Evolutionary conservation across 2,329 filamentous ascomycete species (phyloP).

Genomic region (Rugonectria rugulosa): DNA sequence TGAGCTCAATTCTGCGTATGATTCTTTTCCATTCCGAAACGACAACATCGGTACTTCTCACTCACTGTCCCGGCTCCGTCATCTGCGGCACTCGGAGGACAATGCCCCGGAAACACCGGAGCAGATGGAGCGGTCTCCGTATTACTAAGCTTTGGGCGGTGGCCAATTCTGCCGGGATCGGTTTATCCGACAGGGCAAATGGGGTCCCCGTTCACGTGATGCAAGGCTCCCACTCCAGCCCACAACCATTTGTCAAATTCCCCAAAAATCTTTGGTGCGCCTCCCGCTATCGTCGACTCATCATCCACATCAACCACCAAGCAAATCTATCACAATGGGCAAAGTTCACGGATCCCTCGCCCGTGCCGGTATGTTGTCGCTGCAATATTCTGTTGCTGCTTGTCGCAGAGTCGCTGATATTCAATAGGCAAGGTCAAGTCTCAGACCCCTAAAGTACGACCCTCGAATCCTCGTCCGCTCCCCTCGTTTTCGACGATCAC

Average conservation of each 20-base stretch:
- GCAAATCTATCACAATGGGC: conserved; percentile 72
- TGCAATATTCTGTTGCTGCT: conserved; percentile 18
- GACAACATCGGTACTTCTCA: too few species aligned
- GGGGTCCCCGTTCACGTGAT: conserved; percentile 48
- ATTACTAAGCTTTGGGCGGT: neutral
- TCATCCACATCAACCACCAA: conserved; percentile 48
- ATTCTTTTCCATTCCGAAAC: too few species aligned
- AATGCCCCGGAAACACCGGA: neutral
- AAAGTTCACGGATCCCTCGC: conserved; percentile 95
- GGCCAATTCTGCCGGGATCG: conserved; percentile 21
- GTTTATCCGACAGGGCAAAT: conserved; percentile 47
- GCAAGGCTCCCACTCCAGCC: conserved; percentile 43
- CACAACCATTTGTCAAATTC: conserved; percentile 51
- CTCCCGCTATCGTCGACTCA: conserved; percentile 39
- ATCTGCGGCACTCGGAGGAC: neutral
- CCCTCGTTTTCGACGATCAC: conserved; percentile 32
- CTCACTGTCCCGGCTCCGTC: too few species aligned
- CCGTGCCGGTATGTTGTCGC: conserved; percentile 68
- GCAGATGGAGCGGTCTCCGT: neutral
- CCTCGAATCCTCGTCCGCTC: conserved; percentile 32
- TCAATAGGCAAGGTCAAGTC: conserved; percentile 96
- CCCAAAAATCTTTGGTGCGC: conserved; percentile 44
- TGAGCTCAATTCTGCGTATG: too few species aligned
- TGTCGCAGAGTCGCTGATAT: conserved; percentile 50
- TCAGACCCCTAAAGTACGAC: conserved; percentile 86